phyloP scores from a whole-genome alignment of 2,329 filamentous ascomycete species.

The Arthrobotrys sphaeroides region DNA sequence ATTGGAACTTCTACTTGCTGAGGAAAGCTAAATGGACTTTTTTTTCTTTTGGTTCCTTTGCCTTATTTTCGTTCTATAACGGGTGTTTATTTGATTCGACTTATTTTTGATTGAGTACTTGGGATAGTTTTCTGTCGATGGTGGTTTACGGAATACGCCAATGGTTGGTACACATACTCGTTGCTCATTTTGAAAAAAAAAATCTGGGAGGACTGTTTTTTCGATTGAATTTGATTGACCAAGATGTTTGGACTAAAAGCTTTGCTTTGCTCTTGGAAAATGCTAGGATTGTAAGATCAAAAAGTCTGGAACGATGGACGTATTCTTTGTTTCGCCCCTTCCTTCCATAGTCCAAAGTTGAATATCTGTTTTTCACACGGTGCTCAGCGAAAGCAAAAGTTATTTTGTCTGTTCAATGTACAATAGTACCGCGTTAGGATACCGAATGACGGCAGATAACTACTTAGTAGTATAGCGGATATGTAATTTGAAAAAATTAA shows the following conservation, averaged over 20 bases:
- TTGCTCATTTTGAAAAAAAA: too few species aligned
- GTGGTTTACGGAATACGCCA: too few species aligned
- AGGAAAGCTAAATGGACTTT: slow-evolving; percentile 36
- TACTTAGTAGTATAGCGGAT: slow-evolving; percentile 5
- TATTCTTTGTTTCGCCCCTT: neutral
- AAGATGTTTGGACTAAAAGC: neutral
- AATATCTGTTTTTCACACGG: neutral
- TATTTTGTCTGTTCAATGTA: slow-evolving; percentile 29
- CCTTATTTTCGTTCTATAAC: too few species aligned
- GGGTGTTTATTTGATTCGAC: neutral
- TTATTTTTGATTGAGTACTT: neutral
- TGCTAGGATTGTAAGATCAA: neutral
- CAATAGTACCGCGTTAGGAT: slow-evolving; percentile 23
- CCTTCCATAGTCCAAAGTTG: too few species aligned
- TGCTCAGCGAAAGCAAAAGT: slow-evolving; percentile 4
- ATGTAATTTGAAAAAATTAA: neutral
- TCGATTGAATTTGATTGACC: too few species aligned
- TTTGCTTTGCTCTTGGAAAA: neutral
- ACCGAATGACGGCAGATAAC: neutral
- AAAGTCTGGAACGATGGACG: neutral
- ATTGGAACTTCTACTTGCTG: slow-evolving; percentile 65
- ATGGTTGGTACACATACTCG: too few species aligned
- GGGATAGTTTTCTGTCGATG: neutral
- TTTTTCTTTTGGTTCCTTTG: neutral
- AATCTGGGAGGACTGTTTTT: too few species aligned